These are phyloP conservation scores for Melampsora abietis-canadensis DNA, from an alignment of 1,284 basidiomycete genomes.

Conservation along the genomic window DNA sequence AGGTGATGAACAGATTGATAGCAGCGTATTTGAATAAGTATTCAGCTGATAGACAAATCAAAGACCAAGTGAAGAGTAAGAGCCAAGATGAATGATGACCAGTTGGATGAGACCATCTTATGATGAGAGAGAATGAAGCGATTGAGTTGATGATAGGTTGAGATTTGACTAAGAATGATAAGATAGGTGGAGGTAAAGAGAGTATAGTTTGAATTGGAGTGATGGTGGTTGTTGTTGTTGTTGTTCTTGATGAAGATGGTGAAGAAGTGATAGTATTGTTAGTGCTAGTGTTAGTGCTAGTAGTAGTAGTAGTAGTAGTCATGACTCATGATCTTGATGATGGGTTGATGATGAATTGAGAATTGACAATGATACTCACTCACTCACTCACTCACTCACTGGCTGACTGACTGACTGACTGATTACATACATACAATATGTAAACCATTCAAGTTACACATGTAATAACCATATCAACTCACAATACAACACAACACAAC, in stretches of 20 bases:
- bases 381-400: too few species aligned
- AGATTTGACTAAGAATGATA: neutral
- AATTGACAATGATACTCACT: too few species aligned
- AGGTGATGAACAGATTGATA: slow-evolving; percentile 3
- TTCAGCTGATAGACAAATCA: neutral
- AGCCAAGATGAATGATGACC: slow-evolving; percentile 25
- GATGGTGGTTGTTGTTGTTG: too few species aligned
- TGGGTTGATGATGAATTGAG: too few species aligned
- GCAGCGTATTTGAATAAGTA: neutral
- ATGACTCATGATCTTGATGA: too few species aligned
- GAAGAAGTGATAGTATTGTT: neutral
- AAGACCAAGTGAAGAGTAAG: slow-evolving; percentile 16
- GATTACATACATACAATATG: too few species aligned
- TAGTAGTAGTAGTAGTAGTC: too few species aligned
- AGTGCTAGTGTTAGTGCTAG: too few species aligned
- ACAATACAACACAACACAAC: too few species aligned
- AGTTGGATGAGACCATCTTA: slow-evolving; percentile 20
- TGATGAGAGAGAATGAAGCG: neutral
- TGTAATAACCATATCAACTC: too few species aligned
- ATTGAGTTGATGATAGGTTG: neutral
- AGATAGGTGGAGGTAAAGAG: slow-evolving; percentile 10
- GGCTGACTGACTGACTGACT: too few species aligned
- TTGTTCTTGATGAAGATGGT: neutral
- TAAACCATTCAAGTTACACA: too few species aligned
- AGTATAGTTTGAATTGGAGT: neutral